phyloP scores from a whole-genome alignment of 106 monocot species.

The Dendrobium catenatum region DNA sequence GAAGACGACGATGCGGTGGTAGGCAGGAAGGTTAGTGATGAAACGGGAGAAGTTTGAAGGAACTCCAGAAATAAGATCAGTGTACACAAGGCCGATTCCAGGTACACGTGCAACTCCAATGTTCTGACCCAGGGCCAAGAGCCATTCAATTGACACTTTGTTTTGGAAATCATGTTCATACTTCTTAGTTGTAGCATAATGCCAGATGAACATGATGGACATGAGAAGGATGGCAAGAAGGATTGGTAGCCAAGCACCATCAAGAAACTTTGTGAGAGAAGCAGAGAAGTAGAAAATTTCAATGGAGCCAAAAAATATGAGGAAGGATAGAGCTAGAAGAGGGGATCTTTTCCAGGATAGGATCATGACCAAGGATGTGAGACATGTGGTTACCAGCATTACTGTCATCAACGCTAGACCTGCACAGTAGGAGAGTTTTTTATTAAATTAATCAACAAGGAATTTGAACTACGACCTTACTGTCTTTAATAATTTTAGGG shows the following conservation, averaged over 20 bases:
- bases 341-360: constrained; percentile 61
- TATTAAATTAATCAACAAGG: not conserved
- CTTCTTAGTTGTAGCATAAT: constrained; percentile 48
- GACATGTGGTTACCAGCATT: constrained; percentile 65
- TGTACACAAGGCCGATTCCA: constrained; percentile 63
- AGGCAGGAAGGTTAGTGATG: constrained; percentile 59
- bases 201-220: constrained; percentile 60
- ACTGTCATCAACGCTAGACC: constrained; percentile 63
- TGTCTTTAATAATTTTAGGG: too few relatives aligned
- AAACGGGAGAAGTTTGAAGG: constrained; percentile 68
- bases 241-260: constrained; percentile 68
- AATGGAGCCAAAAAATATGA: constrained; percentile 54
- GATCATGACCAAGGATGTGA: constrained; percentile 55
- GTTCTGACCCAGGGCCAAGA: constrained; percentile 46
- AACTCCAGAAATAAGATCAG: constrained; percentile 49
- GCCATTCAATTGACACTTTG: constrained; percentile 65
- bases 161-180: constrained; percentile 59
- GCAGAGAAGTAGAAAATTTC: constrained; percentile 61
- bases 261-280: constrained; percentile 53
- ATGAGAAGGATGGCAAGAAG: constrained; percentile 53
- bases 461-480: too few relatives aligned
- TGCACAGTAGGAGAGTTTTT: not conserved
- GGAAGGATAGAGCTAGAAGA: constrained; percentile 47
- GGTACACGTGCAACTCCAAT: constrained; percentile 65
- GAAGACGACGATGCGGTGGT: constrained; percentile 51